Percentiles rank a stretch among this genome's conserved stretches.
phyloP scores from a whole-genome alignment of 139 green algal genomes.

The Asterochloris erici region DNA sequence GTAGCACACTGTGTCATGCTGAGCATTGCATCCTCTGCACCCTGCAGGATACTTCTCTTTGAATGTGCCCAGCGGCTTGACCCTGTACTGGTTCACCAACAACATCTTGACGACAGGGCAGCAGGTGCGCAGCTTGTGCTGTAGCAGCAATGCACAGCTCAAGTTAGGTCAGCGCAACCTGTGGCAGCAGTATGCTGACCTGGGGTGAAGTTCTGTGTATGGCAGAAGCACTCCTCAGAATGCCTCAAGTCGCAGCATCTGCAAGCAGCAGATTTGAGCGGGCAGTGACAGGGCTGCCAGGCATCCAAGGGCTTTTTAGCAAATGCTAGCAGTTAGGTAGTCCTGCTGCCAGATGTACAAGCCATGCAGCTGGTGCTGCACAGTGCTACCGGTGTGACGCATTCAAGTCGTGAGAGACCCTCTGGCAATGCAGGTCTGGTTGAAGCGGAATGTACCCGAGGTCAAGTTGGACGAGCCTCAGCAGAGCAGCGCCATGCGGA shows the following conservation, averaged over 20 bases:
- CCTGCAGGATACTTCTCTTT: conserved; percentile 94
- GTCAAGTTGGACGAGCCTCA: no score
- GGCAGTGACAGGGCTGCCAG: no score
- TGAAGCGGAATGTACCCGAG: no score
- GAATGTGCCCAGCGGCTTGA: conserved; percentile 95
- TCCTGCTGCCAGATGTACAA: no score
- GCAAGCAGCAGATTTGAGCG: neutral
- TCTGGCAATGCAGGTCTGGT: no score
- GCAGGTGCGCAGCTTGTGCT: conserved; percentile 39
- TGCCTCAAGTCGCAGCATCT: neutral
- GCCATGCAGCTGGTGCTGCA: no score
- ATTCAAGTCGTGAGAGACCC: no score
- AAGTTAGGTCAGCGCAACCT: neutral
- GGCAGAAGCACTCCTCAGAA: neutral
- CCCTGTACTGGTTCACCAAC: conserved; percentile 99
- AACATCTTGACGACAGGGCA: conserved; percentile 92
- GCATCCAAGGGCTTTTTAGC: no score
- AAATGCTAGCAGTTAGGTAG: no score
- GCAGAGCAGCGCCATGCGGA: no score
- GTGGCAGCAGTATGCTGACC: neutral
- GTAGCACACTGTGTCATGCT: neutral
- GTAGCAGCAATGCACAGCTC: neutral
- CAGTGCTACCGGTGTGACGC: no score
- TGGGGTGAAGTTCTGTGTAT: neutral
- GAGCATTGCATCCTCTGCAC: neutral